Conservation (phyloP, 148 eudicot genomes). For the Rhododendron henanense region DNA sequence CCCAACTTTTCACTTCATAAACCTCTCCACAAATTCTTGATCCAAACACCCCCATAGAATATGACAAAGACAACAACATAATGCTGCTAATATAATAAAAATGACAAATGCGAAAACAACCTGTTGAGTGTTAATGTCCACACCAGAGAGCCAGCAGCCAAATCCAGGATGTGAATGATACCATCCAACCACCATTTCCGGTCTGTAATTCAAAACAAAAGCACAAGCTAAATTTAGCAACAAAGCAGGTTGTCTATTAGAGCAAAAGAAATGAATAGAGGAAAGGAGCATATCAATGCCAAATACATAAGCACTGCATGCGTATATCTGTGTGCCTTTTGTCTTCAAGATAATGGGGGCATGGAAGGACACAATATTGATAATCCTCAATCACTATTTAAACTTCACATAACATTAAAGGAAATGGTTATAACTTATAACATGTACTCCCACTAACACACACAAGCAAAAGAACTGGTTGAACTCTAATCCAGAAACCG, state of each 20-base stretch:
- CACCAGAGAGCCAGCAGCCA: constrained; percentile 95
- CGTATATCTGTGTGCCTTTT: not conserved
- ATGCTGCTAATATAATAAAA: not conserved
- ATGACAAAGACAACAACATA: not conserved
- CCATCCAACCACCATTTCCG: constrained; percentile 90
- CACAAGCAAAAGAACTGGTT: not conserved
- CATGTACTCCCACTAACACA: not conserved
- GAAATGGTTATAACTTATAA: not conserved
- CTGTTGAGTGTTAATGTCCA: constrained; percentile 91
- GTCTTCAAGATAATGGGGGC: not conserved
- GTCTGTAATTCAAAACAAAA: constrained; percentile 36
- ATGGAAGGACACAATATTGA: not conserved
- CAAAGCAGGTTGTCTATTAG: not conserved
- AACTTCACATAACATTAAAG: not conserved
- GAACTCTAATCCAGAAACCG: not conserved
- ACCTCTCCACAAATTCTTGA: not conserved
- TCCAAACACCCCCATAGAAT: not conserved
- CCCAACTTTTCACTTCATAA: not conserved
- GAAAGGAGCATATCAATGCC: not conserved
- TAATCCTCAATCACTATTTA: not conserved
- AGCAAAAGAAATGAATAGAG: not conserved
- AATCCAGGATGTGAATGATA: constrained; percentile 95
- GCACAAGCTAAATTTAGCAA: not conserved
- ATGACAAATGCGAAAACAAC: constrained; percentile 18
- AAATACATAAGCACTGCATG: not conserved